Conservation (phyloP, 768 basidiomycete genomes). For the Mycena crocata region DNA sequence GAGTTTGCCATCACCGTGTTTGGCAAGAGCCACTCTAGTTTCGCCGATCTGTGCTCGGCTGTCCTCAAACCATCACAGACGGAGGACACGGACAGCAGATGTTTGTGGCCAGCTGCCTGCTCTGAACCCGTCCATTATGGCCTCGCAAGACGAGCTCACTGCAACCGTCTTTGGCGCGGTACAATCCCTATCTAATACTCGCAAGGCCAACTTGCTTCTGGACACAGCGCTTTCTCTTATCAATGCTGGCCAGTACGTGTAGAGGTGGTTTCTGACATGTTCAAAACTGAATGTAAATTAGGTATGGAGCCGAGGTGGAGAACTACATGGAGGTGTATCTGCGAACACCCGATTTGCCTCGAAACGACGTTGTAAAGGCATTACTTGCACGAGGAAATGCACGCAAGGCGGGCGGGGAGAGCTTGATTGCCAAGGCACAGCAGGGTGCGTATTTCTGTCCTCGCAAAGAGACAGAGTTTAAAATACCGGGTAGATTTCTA, state of each 20-base stretch:
- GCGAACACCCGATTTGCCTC: slow-evolving; percentile 66
- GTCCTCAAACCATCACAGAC: neutral
- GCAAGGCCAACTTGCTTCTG: slow-evolving; percentile 63
- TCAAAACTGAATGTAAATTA: slow-evolving; percentile 38
- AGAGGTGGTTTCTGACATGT: slow-evolving; percentile 2
- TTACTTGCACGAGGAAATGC: slow-evolving; percentile 71
- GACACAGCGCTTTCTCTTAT: slow-evolving; percentile 63
- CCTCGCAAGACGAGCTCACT: slow-evolving; percentile 62
- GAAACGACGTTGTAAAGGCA: slow-evolving; percentile 63
- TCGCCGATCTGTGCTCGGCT: neutral
- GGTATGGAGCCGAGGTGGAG: slow-evolving; percentile 74
- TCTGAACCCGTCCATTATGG: slow-evolving; percentile 14
- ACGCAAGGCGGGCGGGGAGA: slow-evolving; percentile 65
- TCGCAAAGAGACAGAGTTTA: neutral
- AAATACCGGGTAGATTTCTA: slow-evolving; percentile 65
- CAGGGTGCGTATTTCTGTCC: slow-evolving; percentile 58
- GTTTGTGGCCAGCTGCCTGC: neutral
- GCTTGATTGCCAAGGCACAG: slow-evolving; percentile 66
- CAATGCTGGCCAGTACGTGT: slow-evolving; percentile 60
- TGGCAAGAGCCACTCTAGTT: neutral
- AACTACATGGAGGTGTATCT: slow-evolving; percentile 75
- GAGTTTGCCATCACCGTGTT: neutral
- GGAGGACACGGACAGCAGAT: neutral
- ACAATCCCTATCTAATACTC: slow-evolving; percentile 54
- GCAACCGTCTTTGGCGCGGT: slow-evolving; percentile 61